Conservation (phyloP, 768 basidiomycete genomes). For the Auricularia cornea region DNA sequence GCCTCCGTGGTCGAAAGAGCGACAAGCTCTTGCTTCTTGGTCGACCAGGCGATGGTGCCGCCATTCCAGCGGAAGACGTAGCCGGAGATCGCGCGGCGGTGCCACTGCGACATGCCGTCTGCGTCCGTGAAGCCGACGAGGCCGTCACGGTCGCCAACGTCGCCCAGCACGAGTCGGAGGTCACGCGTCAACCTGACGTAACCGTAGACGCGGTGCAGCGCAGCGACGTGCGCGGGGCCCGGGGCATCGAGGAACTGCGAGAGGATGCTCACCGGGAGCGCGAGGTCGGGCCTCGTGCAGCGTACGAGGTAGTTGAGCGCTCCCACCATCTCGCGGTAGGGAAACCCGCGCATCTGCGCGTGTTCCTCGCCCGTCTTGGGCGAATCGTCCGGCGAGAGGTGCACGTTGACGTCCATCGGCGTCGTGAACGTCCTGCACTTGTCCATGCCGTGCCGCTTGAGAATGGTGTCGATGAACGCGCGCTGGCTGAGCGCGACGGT, state of each 20-base stretch:
- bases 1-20: conserved; percentile 30
- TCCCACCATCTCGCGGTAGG: background rate
- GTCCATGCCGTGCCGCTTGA: conserved; percentile 7
- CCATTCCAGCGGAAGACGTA: conserved; percentile 27
- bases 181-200: background rate
- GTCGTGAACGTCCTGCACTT: conserved; percentile 3
- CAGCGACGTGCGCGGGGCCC: background rate
- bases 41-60: conserved; percentile 24
- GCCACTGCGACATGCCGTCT: conserved; percentile 8
- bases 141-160: background rate
- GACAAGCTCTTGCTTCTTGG: conserved; percentile 25
- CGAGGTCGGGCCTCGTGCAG: conserved; percentile 12
- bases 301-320: background rate
- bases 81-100: conserved; percentile 14
- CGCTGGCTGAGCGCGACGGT: conserved; percentile 10
- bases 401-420: conserved; percentile 12
- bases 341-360: background rate
- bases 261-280: background rate
- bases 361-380: conserved; percentile 1
- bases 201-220: background rate
- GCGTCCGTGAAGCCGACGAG: conserved; percentile 11
- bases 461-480: conserved; percentile 9
- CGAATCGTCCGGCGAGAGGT: conserved; percentile 4
- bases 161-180: background rate
- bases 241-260: background rate